phyloP scores from a whole-genome alignment of 768 basidiomycete genomes.

The Hirschioporus abietinus region DNA sequence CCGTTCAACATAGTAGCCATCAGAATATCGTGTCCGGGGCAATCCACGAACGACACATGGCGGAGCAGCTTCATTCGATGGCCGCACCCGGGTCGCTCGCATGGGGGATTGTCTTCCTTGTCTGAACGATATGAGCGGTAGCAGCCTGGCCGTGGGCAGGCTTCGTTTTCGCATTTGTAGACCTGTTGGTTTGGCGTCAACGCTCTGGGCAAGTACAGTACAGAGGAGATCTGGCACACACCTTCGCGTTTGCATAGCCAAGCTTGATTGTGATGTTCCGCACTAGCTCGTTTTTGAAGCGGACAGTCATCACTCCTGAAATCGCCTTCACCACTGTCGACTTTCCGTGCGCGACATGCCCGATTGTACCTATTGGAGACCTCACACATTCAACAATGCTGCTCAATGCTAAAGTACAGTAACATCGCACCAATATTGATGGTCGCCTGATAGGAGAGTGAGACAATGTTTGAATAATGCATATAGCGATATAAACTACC shows the following conservation, averaged over 20 bases:
- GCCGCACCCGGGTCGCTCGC: conserved; percentile 90
- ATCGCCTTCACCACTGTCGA: conserved; percentile 98
- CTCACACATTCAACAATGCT: not conserved
- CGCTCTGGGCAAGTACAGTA: not conserved
- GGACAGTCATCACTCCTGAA: conserved; percentile 95
- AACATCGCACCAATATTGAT: conserved; percentile 74
- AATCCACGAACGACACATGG: conserved; percentile 99
- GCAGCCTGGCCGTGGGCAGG: conserved; percentile 90
- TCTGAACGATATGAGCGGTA: conserved; percentile 91
- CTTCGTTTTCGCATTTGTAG: conserved; percentile 93
- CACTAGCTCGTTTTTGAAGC: conserved; percentile 99
- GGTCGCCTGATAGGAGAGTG: conserved; percentile 60
- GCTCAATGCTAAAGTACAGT: conserved; percentile 9
- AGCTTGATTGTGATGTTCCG: conserved; percentile 99
- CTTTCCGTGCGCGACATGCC: conserved; percentile 98
- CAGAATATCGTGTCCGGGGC: conserved; percentile 97
- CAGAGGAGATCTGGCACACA: conserved; percentile 30
- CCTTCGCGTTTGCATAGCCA: conserved; percentile 98
- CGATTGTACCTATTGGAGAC: conserved; percentile 74
- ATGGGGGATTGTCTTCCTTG: conserved; percentile 91
- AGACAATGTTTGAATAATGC: conserved; percentile 2
- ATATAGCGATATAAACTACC: conserved; percentile 37
- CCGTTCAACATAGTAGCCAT: conserved; percentile 99
- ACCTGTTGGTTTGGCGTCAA: conserved; percentile 49
- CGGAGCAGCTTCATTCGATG: conserved; percentile 87